phyloP scores from a whole-genome alignment of 805 yeast genomes.

The Candida sithepensis region DNA sequence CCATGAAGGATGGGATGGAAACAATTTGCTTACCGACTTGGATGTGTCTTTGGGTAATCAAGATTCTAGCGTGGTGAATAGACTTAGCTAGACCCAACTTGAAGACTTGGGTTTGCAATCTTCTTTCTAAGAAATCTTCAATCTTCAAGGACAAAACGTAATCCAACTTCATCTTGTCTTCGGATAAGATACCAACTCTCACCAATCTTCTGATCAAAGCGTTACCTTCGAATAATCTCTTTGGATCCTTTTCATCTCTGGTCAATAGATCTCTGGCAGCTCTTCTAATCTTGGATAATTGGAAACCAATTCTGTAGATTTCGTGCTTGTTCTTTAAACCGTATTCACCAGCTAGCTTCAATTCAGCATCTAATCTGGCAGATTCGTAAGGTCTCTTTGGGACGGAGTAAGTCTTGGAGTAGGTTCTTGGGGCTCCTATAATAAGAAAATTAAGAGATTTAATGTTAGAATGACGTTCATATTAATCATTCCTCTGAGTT shows the following conservation, averaged over 20 bases:
- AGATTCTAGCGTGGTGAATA: conserved; percentile 99
- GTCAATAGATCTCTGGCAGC: conserved; percentile 99
- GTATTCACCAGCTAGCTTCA: conserved; percentile 99
- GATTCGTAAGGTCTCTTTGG: conserved; percentile 99
- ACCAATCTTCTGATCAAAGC: conserved; percentile 99
- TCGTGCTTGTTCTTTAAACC: conserved; percentile 99
- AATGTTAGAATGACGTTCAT: conserved; percentile 20
- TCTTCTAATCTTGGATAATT: conserved; percentile 99
- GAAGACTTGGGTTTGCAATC: conserved; percentile 99
- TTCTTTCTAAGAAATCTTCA: conserved; percentile 99
- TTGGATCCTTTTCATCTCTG: conserved; percentile 99
- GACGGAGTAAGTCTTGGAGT: conserved; percentile 99
- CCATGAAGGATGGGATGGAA: conserved; percentile 98
- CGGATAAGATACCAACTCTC: conserved; percentile 97
- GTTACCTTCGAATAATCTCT: conserved; percentile 99
- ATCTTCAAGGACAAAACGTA: conserved; percentile 96
- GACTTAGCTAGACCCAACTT: conserved; percentile 99
- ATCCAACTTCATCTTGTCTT: conserved; percentile 99
- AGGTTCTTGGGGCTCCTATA: conserved; percentile 96
- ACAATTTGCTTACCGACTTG: conserved; percentile 99
- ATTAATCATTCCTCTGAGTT: too few relatives aligned
- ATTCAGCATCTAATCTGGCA: conserved; percentile 99
- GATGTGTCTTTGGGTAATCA: conserved; percentile 98
- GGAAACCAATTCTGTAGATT: conserved; percentile 99
- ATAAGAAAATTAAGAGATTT: neutral